Base-by-base conservation (phyloP, 2,329 filamentous ascomycete species). In the Dothistroma pini region DNA sequence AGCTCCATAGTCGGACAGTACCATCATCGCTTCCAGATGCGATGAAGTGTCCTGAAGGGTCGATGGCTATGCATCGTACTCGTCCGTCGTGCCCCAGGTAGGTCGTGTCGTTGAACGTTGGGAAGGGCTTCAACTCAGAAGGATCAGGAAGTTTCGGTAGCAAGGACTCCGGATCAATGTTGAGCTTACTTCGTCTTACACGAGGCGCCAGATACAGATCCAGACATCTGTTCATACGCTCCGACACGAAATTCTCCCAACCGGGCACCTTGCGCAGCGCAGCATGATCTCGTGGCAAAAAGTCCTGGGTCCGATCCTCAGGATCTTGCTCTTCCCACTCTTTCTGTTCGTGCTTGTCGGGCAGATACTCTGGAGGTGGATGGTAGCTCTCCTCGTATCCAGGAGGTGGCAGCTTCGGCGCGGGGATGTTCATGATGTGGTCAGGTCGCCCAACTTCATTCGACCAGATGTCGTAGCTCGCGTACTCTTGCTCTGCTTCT, bases 321-420 rank as follows among this genome's bases (percentile, higher is more conserved):
- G 91, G 89, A 65, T 97, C 93, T 29, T 85, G 82, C 56, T 89
- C 85, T 71, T 96, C 87, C 95, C 95, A 99, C 14, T 84, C 84
- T 67, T 90, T 86, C 74, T 84, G 90, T 79, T 99, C 95, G 44
- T 90, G 87, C 71, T 89, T 86, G 58, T 90, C 89, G 1, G 93
- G 96, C 1, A 99, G 80, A 74, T 97, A 99, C 79, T 99, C 95
- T 4, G 89, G 85, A 54, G 96, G 95, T 25, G 95, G 95, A 76
- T 97, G 96, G 75, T 99, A 97, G 72, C 91, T 96, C 75, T 97
- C 86, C 71, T 96, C 93, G 75, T 96, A 97, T 56, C 92, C 92
- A 31, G 95, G 95, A 41, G 95, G 93, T 31, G 93, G 87, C 54
- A 96, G 82, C 75, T 99, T 99, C 5, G 95, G 95, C 1, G 95